Evolutionary conservation across 148 eudicot species (phyloP).

Genomic region (Arbutus unedo): DNA sequence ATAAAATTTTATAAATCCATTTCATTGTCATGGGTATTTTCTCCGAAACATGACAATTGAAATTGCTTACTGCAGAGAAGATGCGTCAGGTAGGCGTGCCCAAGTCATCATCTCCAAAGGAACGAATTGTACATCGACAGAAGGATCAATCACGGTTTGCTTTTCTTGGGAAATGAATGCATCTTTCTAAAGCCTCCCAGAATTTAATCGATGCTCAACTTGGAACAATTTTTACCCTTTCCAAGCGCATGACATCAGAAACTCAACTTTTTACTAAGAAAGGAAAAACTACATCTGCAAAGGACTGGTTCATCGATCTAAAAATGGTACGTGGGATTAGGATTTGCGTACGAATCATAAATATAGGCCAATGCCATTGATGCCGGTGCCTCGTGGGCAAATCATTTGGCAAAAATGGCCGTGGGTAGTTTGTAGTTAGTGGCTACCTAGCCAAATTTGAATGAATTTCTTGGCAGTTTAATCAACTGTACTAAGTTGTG

Average conservation of each 20-base stretch:
- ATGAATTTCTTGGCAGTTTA: constrained; percentile 29
- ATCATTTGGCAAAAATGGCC: constrained; percentile 21
- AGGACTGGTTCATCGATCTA: neutral
- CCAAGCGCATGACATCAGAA: neutral
- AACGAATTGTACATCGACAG: constrained; percentile 46
- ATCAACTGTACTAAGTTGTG: neutral
- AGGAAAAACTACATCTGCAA: neutral
- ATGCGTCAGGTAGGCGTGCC: constrained; percentile 64
- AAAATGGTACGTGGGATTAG: neutral
- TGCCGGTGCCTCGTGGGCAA: neutral
- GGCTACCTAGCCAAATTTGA: constrained; percentile 31
- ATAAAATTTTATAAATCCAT: constrained; percentile 24
- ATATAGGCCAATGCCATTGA: neutral
- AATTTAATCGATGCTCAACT: neutral
- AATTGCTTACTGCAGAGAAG: constrained; percentile 43
- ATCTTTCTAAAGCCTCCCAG: constrained; percentile 4
- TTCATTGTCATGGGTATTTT: neutral
- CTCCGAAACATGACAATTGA: constrained; percentile 3
- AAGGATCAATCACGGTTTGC: constrained; percentile 51
- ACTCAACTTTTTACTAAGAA: neutral
- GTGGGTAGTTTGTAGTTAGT: constrained; percentile 11
- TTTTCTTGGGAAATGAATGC: constrained; percentile 49
- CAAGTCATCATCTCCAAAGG: constrained; percentile 70
- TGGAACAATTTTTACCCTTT: neutral
- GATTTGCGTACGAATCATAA: neutral